Percentiles rank a stretch among this genome's conserved stretches.
Conservation (phyloP, 495 filamentous ascomycete genomes). For the Parmelia sp. region DNA sequence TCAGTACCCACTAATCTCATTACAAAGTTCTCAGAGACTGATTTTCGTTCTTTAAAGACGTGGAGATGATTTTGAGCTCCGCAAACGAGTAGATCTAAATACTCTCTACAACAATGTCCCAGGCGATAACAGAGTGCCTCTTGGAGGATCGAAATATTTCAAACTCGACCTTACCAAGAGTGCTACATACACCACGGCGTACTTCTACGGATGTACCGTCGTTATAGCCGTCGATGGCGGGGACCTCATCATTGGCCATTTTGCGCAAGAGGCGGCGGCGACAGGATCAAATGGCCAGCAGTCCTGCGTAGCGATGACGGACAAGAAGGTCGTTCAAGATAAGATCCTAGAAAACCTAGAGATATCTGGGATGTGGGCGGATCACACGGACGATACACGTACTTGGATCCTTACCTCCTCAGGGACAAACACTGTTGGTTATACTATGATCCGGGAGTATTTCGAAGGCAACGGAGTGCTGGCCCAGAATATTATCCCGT, state of each 20-base stretch:
- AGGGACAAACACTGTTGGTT: too few relatives aligned
- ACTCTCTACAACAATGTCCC: background rate
- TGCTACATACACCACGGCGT: conserved; percentile 10
- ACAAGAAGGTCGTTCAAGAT: background rate
- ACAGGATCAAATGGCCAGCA: background rate
- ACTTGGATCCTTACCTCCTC: too few relatives aligned
- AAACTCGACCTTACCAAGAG: background rate
- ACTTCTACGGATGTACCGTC: conserved; percentile 20
- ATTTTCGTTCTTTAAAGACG: too few relatives aligned
- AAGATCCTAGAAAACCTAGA: too few relatives aligned
- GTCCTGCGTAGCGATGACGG: background rate
- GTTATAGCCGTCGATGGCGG: conserved; percentile 13
- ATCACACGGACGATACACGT: too few relatives aligned
- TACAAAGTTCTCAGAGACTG: background rate
- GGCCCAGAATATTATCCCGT: too few relatives aligned
- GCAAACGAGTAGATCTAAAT: conserved; percentile 1
- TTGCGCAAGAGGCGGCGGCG: conserved; percentile 2
- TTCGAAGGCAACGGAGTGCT: too few relatives aligned
- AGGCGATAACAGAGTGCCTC: background rate
- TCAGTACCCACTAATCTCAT: background rate
- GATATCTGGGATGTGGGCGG: too few relatives aligned
- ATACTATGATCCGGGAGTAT: too few relatives aligned
- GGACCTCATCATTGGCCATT: conserved; percentile 15
- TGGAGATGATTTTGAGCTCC: background rate
- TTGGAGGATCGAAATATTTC: background rate